Base-by-base conservation (phyloP, 2,329 filamentous ascomycete species). In the Thelonectria olida region DNA sequence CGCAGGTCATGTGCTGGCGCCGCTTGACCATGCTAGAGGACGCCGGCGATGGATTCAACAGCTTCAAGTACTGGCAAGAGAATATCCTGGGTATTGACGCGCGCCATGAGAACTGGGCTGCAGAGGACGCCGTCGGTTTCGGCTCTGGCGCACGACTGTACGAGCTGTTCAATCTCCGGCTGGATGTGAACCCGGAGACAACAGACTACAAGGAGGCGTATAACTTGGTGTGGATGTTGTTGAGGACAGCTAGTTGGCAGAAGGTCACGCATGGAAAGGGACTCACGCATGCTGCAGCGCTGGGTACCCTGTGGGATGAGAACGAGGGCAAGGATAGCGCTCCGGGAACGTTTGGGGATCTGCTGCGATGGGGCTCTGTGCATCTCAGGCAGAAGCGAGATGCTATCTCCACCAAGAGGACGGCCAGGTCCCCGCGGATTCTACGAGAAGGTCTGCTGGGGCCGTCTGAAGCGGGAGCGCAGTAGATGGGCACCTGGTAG, bases 1-100 rank as follows among this genome's bases (percentile, higher is more conserved):
- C 70, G 1, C 80, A 81, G 41, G 74, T 79, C 27, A 61, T 79
- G 4, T 72, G 73, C 12, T 82, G 78, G 78, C 55, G 67, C 7
- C 67, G 72, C 3, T 39, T 75, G 27, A 59, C 56, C 44, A 67
- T 67, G 59, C 58, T 74, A 2, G 63, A 73, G 17, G 67, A 72
- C 19, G 38, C 58, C 1, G 62, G 63, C 17, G 69, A 69, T 31
- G 71, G 71, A 1, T 74, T 74, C 53, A 64, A 67, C 7, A 50
- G 63, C 7, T 58, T 45, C 2, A 63, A 69, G 8, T 72, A 74
- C 54, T 73, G 63, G 63, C 51, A 52, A 19, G 44, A 62, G 15
- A 54, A 64, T 9, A 57, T 64, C 10, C 4, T 64, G 12, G 50
- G 59, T 9, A 56, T 64, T 20, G 59, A 62, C 3, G 50, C 54